A percentile compares a stretch with the other conserved stretches of the same genome.
phyloP scores from a whole-genome alignment of 208 protist genomes.

The Trypanosomatidae sp. region DNA sequence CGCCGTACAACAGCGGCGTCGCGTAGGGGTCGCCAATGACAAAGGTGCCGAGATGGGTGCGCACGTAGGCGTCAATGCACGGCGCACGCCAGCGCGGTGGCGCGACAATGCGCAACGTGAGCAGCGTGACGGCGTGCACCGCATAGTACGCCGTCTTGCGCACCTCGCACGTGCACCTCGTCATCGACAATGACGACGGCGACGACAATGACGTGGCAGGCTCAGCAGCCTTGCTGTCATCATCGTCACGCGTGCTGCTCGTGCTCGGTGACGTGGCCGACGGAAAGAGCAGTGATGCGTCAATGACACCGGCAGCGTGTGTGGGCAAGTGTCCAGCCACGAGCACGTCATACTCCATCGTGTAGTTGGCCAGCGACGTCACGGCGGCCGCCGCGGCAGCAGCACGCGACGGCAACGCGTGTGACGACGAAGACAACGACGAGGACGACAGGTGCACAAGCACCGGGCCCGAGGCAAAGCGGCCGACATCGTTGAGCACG shows the following conservation, averaged over 20 bases:
- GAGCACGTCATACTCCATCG: constrained; percentile 67
- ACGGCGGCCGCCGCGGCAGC: constrained; percentile 21
- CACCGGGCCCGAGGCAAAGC: constrained; percentile 60
- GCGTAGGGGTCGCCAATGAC: constrained; percentile 60
- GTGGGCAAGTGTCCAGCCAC: constrained; percentile 52
- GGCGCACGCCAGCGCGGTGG: constrained; percentile 47
- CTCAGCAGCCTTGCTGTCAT: too few relatives aligned
- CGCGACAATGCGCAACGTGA: constrained; percentile 40
- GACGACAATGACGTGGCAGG: neutral
- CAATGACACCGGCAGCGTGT: constrained; percentile 10
- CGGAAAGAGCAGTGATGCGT: constrained; percentile 10
- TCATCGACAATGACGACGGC: neutral
- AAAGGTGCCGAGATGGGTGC: constrained; percentile 28
- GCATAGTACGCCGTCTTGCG: constrained; percentile 65
- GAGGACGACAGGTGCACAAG: constrained; percentile 40
- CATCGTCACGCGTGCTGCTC: neutral
- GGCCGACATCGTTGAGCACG: constrained; percentile 61
- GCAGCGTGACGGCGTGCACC: constrained; percentile 57
- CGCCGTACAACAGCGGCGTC: constrained; percentile 15
- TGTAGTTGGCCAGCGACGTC: constrained; percentile 25
- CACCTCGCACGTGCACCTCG: constrained; percentile 36
- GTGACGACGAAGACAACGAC: too few relatives aligned
- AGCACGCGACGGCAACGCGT: too few relatives aligned
- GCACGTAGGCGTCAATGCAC: constrained; percentile 32
- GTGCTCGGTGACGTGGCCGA: neutral